phyloP scores from a whole-genome alignment of 257 asterid species.

The Petunia secreta region DNA sequence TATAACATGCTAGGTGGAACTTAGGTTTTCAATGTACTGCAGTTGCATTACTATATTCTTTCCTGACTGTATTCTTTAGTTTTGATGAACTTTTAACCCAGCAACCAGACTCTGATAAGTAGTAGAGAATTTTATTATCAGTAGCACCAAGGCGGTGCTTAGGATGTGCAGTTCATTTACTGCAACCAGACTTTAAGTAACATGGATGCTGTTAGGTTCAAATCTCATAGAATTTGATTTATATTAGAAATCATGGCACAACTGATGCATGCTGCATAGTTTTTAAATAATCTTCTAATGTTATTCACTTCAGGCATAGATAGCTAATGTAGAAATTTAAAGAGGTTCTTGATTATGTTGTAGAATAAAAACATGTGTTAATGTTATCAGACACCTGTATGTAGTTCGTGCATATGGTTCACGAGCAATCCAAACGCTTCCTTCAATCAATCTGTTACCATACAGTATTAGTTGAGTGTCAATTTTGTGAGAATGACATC shows the following conservation, averaged over 20 bases:
- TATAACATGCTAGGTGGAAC: not conserved
- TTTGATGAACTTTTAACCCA: slow-evolving; percentile 15
- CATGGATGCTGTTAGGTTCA: not conserved
- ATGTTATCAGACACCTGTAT: not conserved
- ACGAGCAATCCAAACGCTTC: not conserved
- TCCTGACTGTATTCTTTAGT: slow-evolving; percentile 1
- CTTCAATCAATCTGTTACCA: slow-evolving; percentile 9
- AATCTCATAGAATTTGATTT: slow-evolving; percentile 15
- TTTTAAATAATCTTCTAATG: slow-evolving; percentile 10
- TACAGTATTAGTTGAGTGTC: not conserved
- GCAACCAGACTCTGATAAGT: no score
- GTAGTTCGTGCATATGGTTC: slow-evolving; percentile 9
- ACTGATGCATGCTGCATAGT: not conserved
- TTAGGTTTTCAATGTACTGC: slow-evolving; percentile 8
- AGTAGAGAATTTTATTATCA: no score
- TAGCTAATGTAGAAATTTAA: not conserved
- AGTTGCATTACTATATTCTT: slow-evolving; percentile 13
- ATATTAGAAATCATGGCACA: slow-evolving; percentile 11
- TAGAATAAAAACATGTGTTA: not conserved
- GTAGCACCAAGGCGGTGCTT: no score
- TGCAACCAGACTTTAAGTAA: no score
- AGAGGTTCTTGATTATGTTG: not conserved
- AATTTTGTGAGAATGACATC: not conserved
- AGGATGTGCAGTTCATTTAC: no score
- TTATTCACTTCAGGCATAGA: slow-evolving; percentile 1